Percentiles rank a stretch among this genome's conserved stretches.
Evolutionary conservation across 164 flowering plant species (phyloP).

Genomic region (Vitis rupestris): DNA sequence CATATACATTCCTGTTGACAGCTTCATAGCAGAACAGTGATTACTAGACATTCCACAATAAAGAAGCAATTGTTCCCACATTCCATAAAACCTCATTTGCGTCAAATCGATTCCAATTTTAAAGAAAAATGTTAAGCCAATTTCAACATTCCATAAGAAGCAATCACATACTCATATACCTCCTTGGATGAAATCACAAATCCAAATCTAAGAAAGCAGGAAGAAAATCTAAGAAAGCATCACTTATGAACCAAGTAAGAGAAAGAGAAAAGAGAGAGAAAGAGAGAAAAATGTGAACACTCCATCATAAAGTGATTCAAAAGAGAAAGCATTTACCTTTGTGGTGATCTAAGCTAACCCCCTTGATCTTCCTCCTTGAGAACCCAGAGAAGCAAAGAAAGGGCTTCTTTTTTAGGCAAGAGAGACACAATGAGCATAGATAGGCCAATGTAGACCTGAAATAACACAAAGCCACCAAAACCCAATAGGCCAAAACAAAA

Average conservation of each 20-base stretch:
- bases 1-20: slow-evolving; percentile 7
- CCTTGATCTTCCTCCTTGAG: slow-evolving; percentile 48
- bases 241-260: slow-evolving; percentile 36
- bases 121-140: not conserved
- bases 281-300: slow-evolving; percentile 12
- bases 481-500: slow-evolving; percentile 27
- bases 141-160: not conserved
- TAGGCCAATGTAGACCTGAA: slow-evolving; percentile 35
- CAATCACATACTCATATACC: not conserved
- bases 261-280: slow-evolving; percentile 27
- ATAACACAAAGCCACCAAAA: slow-evolving; percentile 26
- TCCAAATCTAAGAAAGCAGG: slow-evolving; percentile 1
- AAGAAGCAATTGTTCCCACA: not conserved
- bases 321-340: slow-evolving; percentile 31
- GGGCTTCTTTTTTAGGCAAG: slow-evolving; percentile 24
- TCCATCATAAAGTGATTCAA: slow-evolving; percentile 2
- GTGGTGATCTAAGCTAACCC: slow-evolving; percentile 33
- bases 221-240: slow-evolving; percentile 20
- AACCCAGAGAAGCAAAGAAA: slow-evolving; percentile 32
- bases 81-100: slow-evolving; percentile 11
- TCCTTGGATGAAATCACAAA: slow-evolving; percentile 3
- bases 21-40: slow-evolving; percentile 3
- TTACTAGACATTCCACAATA: not conserved
- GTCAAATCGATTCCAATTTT: not conserved
- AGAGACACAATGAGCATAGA: slow-evolving; percentile 35